Evolutionary conservation across 495 filamentous ascomycete genomes (phyloP), one percentile per base, ranked within the genome.

Genomic region (Cudoniella acicularis): DNA sequence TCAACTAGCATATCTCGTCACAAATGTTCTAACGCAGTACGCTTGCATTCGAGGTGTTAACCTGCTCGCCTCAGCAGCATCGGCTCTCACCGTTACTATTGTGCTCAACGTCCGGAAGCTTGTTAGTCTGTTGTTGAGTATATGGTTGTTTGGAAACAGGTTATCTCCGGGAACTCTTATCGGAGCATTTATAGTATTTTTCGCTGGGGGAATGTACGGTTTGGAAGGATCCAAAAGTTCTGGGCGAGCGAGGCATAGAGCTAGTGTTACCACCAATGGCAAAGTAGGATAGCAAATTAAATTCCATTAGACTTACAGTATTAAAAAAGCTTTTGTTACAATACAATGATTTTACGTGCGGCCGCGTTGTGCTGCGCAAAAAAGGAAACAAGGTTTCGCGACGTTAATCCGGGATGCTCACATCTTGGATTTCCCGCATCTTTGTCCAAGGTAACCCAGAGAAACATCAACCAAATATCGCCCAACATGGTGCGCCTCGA

Each of bases 41-140:
- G 78, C 89, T 18, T 98, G 94, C 69, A 96, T 98, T 60, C 88
- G 91, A 3, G 94, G 94, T 1, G 94, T 98, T 30, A 97, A 98
- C 64, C 80, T 96, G 18, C 77, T 98, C 2, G 89, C 87, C 0
- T 89, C 92, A 0, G 85, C 86, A 47, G 88, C 89, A 2, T 92
- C 93, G 16, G 96, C 94, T 0, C 77, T 98, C 51, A 97, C 93
- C 0, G 94, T 98, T 16, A 96, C 93, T 1, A 94, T 98, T 43
- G 89, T 96, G 27, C 79, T 98, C 23, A 98, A 98, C 70, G 87
- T 98, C 49, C 81, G 94, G 64, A 98, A 98, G 72, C 77, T 98
- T n/a, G 86, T 95, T 18, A 95, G 90, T 59, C 79, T 98, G 55
- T 69, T 96, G 60, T 66, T 98, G 41, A 97, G 93, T 59, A 92